Conservation (phyloP, 2,329 filamentous ascomycete genomes). For the Sporothrix globosa region DNA sequence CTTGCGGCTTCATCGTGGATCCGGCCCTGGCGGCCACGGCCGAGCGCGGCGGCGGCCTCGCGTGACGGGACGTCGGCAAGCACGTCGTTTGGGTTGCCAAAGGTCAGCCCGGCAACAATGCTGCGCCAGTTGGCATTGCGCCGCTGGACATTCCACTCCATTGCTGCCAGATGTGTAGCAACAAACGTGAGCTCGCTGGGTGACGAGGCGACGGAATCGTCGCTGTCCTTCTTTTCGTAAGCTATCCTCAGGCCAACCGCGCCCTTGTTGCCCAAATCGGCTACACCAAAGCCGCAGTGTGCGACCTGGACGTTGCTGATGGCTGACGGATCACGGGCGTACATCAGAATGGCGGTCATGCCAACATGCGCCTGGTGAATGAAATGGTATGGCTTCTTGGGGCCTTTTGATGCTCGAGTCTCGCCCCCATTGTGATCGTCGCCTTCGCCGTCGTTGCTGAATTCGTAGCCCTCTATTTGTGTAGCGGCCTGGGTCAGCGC, state of each 20-base stretch:
- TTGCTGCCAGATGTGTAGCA: slow-evolving; percentile 83
- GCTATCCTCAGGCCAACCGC: slow-evolving; percentile 77
- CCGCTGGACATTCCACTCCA: slow-evolving; percentile 74
- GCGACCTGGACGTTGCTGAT: slow-evolving; percentile 73
- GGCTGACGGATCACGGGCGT: slow-evolving; percentile 65
- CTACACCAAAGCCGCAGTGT: slow-evolving; percentile 80
- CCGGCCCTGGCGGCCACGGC: slow-evolving; percentile 32
- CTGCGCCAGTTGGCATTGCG: slow-evolving; percentile 88
- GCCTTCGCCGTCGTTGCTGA: not conserved
- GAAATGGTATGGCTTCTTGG: slow-evolving; percentile 62
- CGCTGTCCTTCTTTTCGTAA: slow-evolving; percentile 52
- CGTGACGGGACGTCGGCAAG: slow-evolving; percentile 6
- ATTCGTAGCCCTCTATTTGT: slow-evolving; percentile 40
- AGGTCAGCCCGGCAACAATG: slow-evolving; percentile 79
- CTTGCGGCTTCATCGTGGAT: slow-evolving; percentile 36
- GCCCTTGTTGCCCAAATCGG: slow-evolving; percentile 94
- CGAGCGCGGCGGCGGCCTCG: slow-evolving; percentile 2
- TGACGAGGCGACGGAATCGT: slow-evolving; percentile 41
- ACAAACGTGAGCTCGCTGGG: slow-evolving; percentile 78
- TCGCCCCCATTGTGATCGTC: slow-evolving; percentile 12
- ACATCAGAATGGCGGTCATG: slow-evolving; percentile 88
- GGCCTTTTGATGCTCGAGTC: not conserved
- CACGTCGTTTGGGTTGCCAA: slow-evolving; percentile 59
- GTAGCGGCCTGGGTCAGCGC: slow-evolving; percentile 71
- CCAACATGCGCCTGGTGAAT: slow-evolving; percentile 75